Conservation (phyloP, 2,329 filamentous ascomycete genomes). For the Calonectria multiphialidica region DNA sequence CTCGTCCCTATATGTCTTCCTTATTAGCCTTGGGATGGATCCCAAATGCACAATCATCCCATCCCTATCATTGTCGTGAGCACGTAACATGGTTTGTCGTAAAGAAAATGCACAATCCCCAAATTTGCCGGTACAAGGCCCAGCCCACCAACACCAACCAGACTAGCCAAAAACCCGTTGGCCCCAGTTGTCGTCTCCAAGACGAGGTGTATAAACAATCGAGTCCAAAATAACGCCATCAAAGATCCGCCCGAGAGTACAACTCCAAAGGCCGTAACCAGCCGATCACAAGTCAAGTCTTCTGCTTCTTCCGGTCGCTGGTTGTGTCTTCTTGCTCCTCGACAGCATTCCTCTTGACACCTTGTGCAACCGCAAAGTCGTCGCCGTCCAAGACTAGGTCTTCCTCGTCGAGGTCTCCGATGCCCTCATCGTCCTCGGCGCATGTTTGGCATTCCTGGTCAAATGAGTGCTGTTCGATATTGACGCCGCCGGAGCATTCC, state of each 20-base stretch:
- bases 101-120: slow-evolving; percentile 13
- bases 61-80: slow-evolving; percentile 21
- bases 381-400: background rate
- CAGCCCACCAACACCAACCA: slow-evolving; percentile 8
- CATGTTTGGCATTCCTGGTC: slow-evolving; percentile 63
- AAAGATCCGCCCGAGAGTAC: slow-evolving; percentile 13
- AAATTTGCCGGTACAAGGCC: slow-evolving; percentile 11
- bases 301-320: slow-evolving; percentile 46
- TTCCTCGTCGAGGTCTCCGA: slow-evolving; percentile 53
- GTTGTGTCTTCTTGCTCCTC: slow-evolving; percentile 34
- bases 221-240: slow-evolving; percentile 27
- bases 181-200: slow-evolving; percentile 5
- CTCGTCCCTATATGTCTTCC: background rate
- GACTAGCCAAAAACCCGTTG: slow-evolving; percentile 1
- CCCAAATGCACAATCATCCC: background rate
- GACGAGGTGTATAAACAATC: slow-evolving; percentile 2
- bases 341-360: slow-evolving; percentile 34
- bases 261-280: background rate
- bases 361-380: slow-evolving; percentile 17
- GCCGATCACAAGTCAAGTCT: slow-evolving; percentile 36
- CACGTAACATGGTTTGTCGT: slow-evolving; percentile 21
- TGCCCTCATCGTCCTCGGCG: slow-evolving; percentile 55
- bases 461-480: slow-evolving; percentile 57
- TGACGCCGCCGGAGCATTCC: slow-evolving; percentile 55
- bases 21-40: background rate